Evolutionary conservation across 352 stramenopile genomes (phyloP), one percentile per base, ranked within the genome.

Genomic region (Globisporangium cederbergense): DNA sequence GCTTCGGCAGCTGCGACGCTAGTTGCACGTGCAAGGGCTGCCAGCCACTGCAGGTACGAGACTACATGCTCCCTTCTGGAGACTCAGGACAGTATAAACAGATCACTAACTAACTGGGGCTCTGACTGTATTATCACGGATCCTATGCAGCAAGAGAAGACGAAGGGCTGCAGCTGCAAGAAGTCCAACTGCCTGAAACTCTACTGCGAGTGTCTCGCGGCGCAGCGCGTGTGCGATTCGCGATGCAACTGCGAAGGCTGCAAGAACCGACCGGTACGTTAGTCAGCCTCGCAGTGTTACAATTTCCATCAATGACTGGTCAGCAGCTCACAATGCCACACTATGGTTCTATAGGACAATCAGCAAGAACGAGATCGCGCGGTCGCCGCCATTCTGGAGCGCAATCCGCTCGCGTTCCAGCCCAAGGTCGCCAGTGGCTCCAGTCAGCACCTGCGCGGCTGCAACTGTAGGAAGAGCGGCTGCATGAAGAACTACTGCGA

Each of bases 401-500:
- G 96, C 2, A 98, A 98, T 66, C 96, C 96, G 5, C 67, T 90
- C 42, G 96, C 96, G 2, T 99, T 99, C 76, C 82, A 97, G 61
- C 92, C 93, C 7, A 98, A 99, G 68, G 96, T 98, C 30, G 80
- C 77, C 58, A 88, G 60, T 68, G 87, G 72, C n/a, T 79, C 84
- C 8, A 86, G 69, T 28, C 82, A 90, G 40, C 96, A 98, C 68
- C 88, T 98, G 53, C 78, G 91, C 46, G 96, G 96, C 40, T 99
- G 96, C 74, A 98, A 98, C 71, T 99, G 96, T 74, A 82, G 95
- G 0, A 98, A 98, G 71, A 98, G 84, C 56, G 90, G 86, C 28
- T 99, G 96, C 67, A 92, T 98, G 68, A 99, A 99, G 79, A 98
- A 98, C 56, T 99, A 99, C 66, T 99, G 96, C 72, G 96, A 99